Conservation (phyloP, 148 eudicot genomes). For the Linanthus parryae region DNA sequence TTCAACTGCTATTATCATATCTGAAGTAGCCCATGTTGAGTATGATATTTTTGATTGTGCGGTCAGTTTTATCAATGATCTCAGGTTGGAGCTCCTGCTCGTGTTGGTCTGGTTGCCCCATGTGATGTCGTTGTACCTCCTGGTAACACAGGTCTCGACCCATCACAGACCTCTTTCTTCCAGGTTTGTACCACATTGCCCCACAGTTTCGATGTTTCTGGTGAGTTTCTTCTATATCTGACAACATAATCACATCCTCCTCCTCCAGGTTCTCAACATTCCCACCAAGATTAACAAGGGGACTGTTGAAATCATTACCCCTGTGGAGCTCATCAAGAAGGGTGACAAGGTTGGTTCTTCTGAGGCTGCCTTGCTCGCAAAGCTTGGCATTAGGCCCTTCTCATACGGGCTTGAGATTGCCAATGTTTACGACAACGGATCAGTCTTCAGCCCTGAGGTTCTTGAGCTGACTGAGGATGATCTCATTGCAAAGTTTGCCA, state of each 20-base stretch:
- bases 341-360: slow-evolving; percentile 58
- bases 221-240: no score
- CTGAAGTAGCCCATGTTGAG: no score
- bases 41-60: no score
- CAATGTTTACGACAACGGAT: slow-evolving; percentile 42
- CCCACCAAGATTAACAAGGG: slow-evolving; percentile 60
- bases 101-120: slow-evolving; percentile 51
- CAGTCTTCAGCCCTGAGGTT: slow-evolving; percentile 42
- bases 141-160: slow-evolving; percentile 54
- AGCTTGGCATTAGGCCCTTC: slow-evolving; percentile 47
- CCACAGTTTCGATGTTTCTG: no score
- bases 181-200: no score
- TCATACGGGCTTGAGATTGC: slow-evolving; percentile 41
- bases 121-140: slow-evolving; percentile 49
- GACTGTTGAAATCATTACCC: slow-evolving; percentile 48
- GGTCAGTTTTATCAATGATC: no score
- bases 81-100: slow-evolving; percentile 59
- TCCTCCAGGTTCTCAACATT: slow-evolving; percentile 46
- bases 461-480: slow-evolving; percentile 46
- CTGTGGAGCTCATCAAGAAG: slow-evolving; percentile 52
- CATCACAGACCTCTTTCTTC: slow-evolving; percentile 51
- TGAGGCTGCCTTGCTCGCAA: slow-evolving; percentile 44
- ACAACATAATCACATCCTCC: no score
- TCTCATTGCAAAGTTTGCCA: slow-evolving; percentile 30
- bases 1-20: no score